Conservation (phyloP, 2,329 filamentous ascomycete genomes). For the Sordariomycetes sp. region DNA sequence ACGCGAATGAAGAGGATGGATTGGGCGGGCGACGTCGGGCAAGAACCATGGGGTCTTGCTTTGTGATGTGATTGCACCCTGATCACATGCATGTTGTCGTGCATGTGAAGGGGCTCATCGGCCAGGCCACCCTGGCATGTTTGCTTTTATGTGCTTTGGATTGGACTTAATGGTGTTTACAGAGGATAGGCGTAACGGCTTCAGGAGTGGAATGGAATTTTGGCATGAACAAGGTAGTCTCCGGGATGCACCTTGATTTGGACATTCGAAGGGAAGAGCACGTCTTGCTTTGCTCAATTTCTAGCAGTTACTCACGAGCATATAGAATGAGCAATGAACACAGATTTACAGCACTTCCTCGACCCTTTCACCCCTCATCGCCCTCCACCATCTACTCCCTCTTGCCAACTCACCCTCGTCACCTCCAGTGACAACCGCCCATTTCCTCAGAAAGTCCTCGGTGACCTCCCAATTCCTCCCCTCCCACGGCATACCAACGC, state of each 20-base stretch:
- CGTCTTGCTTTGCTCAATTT: not conserved
- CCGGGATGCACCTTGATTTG: too few species aligned
- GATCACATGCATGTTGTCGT: too few species aligned
- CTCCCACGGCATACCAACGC: constrained; percentile 15
- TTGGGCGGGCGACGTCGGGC: constrained; percentile 47
- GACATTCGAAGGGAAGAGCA: too few species aligned
- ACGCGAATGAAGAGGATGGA: constrained; percentile 72
- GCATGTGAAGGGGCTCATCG: too few species aligned
- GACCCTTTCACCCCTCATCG: constrained; percentile 13
- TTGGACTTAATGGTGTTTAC: too few species aligned
- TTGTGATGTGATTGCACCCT: constrained; percentile 58
- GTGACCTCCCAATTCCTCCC: constrained; percentile 18
- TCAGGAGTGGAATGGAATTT: too few species aligned
- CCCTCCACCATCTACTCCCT: constrained; percentile 17
- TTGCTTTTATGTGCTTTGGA: too few species aligned
- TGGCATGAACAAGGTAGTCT: too few species aligned
- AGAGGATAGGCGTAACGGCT: too few species aligned
- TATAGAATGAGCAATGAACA: not conserved
- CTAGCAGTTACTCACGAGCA: too few species aligned
- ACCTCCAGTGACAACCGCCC: constrained; percentile 16
- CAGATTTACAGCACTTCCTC: not conserved
- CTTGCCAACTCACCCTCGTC: constrained; percentile 17
- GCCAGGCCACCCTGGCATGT: too few species aligned
- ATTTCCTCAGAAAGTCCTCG: constrained; percentile 17
- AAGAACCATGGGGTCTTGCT: constrained; percentile 52